Base-by-base conservation (phyloP, 345 rosid species). In the Gossypium thurberi region DNA sequence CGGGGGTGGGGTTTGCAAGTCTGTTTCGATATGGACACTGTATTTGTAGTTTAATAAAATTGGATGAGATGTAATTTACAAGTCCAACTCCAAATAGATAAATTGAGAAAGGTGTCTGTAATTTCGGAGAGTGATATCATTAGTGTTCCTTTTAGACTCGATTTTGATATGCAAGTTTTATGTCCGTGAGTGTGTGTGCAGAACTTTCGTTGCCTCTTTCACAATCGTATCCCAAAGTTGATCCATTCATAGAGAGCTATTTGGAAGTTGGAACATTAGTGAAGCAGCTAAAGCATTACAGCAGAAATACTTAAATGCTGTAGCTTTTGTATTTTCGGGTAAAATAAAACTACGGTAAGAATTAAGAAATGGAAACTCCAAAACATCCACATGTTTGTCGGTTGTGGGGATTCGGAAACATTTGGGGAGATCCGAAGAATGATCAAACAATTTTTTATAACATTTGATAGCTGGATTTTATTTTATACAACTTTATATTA, bases 11-110 rank as follows among this genome's bases (percentile, higher is more conserved):
- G 6, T 56, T 56, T 40, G 51, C 13, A 20, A 18, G 13, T 55
- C 64, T 55, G 13, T 70, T 53, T 55, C 21, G 8, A 18, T 37
- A 56, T 40, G 72, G 59, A 26, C 60, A 28, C 21, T n/a, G 46
- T 68, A 26, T 48, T 9, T 66, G 56, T 66, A 47, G 18, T 28
- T 51, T 12, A 70, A 70, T 70, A 26, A 55, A 70, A n/a, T 20
- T 70, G 37, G 51, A 20, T 40, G 40, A 70, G 63, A 21, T 70
- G 74, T 56, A 70, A 18, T 60, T 70, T 20, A 1, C 37, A 18
- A 12, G 62, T 57, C 13, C 43, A 7, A 21, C 10, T 55, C 18
- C 23, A 7, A 33, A 56, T 55, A 55, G 18, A 33, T 48, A 53
- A 70, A 56, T 40, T 20, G 48, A 33, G 18, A 40, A 21, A 53